Conservation (phyloP, 768 basidiomycete genomes). For the Strobilomyces echinocephalus region DNA sequence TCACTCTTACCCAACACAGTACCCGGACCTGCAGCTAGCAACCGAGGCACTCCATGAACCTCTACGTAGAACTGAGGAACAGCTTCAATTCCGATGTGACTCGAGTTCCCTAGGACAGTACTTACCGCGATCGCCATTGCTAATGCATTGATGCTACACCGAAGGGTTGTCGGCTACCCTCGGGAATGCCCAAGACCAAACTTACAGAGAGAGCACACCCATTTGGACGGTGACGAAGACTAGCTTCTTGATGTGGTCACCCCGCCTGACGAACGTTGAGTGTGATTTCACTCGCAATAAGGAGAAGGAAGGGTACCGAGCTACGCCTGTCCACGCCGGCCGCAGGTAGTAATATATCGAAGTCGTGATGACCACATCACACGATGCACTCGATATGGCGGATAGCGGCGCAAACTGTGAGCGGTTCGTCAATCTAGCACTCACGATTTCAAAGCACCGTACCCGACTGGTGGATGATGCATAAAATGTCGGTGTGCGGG, state of each 20-base stretch:
- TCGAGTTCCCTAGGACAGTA: neutral
- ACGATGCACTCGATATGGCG: slow-evolving; percentile 14
- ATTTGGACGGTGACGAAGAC: neutral
- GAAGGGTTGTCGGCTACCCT: neutral
- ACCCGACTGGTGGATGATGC: slow-evolving; percentile 5
- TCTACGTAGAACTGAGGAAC: slow-evolving; percentile 16
- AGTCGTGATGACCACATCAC: slow-evolving; percentile 18
- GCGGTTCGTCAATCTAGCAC: neutral
- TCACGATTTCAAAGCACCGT: neutral
- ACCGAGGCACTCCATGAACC: neutral
- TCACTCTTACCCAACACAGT: slow-evolving; percentile 17
- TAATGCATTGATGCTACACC: slow-evolving; percentile 10
- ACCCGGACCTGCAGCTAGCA: slow-evolving; percentile 9
- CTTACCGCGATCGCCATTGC: slow-evolving; percentile 12
- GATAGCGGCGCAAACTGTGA: slow-evolving; percentile 7
- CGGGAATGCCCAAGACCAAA: neutral
- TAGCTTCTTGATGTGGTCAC: slow-evolving; percentile 7
- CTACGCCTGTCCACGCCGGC: neutral
- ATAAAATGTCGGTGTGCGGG: slow-evolving; percentile 6
- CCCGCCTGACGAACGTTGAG: neutral
- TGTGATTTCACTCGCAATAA: neutral
- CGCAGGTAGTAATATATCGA: neutral
- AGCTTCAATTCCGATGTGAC: neutral
- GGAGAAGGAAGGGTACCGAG: neutral
- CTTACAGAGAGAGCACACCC: neutral